Evolutionary conservation across 805 yeast genomes (phyloP).

Genomic region (Komagataella pastoris): DNA sequence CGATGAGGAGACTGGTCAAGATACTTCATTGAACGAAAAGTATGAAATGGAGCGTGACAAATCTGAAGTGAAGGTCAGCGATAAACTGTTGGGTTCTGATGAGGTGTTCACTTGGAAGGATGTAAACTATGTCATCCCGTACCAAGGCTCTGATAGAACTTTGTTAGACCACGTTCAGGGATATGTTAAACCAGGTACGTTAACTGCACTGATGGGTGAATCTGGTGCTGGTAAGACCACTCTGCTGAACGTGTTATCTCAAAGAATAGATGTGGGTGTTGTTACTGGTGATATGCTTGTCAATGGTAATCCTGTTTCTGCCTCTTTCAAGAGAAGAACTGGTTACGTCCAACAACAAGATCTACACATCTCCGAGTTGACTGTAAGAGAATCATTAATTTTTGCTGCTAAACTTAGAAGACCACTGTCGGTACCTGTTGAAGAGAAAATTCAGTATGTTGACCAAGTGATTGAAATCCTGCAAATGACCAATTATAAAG

Average conservation of each 20-base stretch:
- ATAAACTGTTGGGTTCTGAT: slow-evolving; percentile 2
- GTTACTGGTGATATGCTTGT: slow-evolving; percentile 35
- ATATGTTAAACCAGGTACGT: slow-evolving; percentile 22
- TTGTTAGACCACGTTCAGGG: slow-evolving; percentile 14
- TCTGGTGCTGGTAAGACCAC: slow-evolving; percentile 41
- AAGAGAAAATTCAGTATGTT: slow-evolving; percentile 26
- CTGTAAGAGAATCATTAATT: slow-evolving; percentile 33
- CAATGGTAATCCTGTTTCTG: slow-evolving; percentile 26
- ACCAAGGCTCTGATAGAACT: slow-evolving; percentile 9
- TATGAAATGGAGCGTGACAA: slow-evolving; percentile 1
- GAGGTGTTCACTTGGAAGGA: slow-evolving; percentile 10
- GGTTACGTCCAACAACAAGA: slow-evolving; percentile 45
- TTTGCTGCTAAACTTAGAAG: slow-evolving; percentile 29
- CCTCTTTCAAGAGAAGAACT: slow-evolving; percentile 28
- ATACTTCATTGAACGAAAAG: not conserved
- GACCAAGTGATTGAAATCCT: slow-evolving; percentile 27
- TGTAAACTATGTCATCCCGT: slow-evolving; percentile 11
- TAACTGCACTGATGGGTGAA: slow-evolving; percentile 33
- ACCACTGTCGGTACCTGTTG: slow-evolving; percentile 19
- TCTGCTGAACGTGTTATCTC: slow-evolving; percentile 30
- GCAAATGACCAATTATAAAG: slow-evolving; percentile 30
- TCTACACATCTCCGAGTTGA: slow-evolving; percentile 27
- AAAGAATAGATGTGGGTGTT: slow-evolving; percentile 30
- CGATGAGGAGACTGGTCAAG: not conserved
- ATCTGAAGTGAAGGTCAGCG: not conserved